phyloP scores from a whole-genome alignment of 169 alveolate genomes.

The Plasmodium inui region DNA sequence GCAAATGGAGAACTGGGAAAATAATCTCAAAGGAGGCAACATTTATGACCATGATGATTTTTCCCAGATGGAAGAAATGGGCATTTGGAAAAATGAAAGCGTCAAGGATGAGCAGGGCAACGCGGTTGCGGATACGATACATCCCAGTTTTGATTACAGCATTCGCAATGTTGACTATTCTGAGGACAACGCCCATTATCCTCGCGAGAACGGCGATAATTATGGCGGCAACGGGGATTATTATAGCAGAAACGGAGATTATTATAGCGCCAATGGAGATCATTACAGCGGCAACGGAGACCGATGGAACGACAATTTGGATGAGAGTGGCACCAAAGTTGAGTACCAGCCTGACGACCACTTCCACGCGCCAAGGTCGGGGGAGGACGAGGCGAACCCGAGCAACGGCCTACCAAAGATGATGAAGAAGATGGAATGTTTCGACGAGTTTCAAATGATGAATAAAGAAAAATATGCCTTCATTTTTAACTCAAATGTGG shows the following conservation, averaged over 20 bases:
- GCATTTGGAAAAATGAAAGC: background rate
- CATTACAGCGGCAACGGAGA: background rate
- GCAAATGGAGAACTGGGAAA: background rate
- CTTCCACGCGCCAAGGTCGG: background rate
- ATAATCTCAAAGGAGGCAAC: background rate
- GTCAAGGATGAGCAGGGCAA: background rate
- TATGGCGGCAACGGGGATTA: no score
- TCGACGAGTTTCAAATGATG: slow-evolving; percentile 44
- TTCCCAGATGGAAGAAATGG: background rate
- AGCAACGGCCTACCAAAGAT: background rate
- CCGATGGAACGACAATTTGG: background rate
- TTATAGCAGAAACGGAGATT: no score
- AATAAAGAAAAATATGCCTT: slow-evolving; percentile 39
- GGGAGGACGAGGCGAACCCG: background rate
- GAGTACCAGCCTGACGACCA: background rate
- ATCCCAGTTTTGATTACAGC: background rate
- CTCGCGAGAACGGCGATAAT: no score
- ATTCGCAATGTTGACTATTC: background rate
- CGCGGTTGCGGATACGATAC: background rate
- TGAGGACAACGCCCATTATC: background rate
- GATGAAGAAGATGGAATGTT: slow-evolving; percentile 11
- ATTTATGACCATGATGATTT: slow-evolving; percentile 6
- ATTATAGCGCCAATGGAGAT: no score
- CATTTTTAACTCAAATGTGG: slow-evolving; percentile 24
- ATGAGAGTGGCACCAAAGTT: background rate